Percentiles rank a stretch among this genome's conserved stretches.
These are phyloP conservation scores for Monosporozyma yasuniensis DNA, from an alignment of 805 yeast genomes.

Conservation along the genomic window DNA sequence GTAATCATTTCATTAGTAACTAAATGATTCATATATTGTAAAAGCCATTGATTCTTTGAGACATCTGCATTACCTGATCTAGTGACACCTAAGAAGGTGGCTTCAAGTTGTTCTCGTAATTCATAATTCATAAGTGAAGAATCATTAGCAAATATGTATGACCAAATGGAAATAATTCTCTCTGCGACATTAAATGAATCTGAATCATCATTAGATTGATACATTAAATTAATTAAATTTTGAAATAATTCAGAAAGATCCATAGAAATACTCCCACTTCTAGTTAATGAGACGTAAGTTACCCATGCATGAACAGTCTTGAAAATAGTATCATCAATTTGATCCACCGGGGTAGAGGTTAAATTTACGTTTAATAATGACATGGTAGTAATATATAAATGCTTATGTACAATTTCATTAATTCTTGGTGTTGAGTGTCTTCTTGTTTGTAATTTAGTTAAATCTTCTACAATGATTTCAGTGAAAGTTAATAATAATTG, in stretches of 20 bases:
- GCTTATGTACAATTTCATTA: slow-evolving; percentile 26
- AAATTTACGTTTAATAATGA: slow-evolving; percentile 25
- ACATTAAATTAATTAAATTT: slow-evolving; percentile 25
- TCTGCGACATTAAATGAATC: slow-evolving; percentile 22
- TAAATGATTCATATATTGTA: slow-evolving; percentile 28
- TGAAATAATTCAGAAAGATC: slow-evolving; percentile 25
- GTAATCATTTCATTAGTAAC: slow-evolving; percentile 25
- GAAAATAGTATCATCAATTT: slow-evolving; percentile 14
- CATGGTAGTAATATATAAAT: slow-evolving; percentile 27
- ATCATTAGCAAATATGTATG: slow-evolving; percentile 23
- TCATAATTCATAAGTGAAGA: slow-evolving; percentile 26
- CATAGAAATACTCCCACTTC: slow-evolving; percentile 23
- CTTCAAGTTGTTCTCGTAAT: slow-evolving; percentile 24
- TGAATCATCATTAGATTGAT: slow-evolving; percentile 17
- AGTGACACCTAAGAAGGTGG: slow-evolving; percentile 25
- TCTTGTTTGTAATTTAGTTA: slow-evolving; percentile 24
- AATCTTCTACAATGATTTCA: slow-evolving; percentile 29
- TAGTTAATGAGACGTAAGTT: slow-evolving; percentile 24
- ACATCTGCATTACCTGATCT: slow-evolving; percentile 15
- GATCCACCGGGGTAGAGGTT: slow-evolving; percentile 3
- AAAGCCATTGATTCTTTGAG: slow-evolving; percentile 26
- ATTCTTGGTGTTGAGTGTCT: slow-evolving; percentile 22
- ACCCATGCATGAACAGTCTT: slow-evolving; percentile 27
- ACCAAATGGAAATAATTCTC: slow-evolving; percentile 21
- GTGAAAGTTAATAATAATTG: slow-evolving; percentile 22